phyloP scores from a whole-genome alignment of 805 yeast genomes.

The Candida michaelii region DNA sequence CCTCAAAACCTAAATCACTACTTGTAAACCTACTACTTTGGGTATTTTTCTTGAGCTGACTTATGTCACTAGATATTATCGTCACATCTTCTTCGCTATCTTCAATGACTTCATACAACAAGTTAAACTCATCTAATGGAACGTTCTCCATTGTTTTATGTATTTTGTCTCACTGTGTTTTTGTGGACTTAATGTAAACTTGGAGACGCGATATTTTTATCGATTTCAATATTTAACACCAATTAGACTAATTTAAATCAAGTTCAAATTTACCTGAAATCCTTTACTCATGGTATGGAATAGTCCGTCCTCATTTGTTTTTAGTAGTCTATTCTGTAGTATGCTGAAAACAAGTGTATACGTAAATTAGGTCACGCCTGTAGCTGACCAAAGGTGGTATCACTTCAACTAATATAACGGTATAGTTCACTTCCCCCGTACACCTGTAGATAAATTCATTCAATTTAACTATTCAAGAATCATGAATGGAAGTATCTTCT shows the following conservation, averaged over 20 bases:
- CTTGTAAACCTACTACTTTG: not conserved
- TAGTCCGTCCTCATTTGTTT: not conserved
- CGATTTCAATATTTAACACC: slow-evolving; percentile 2
- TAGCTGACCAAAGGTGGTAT: not conserved
- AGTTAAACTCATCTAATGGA: slow-evolving; percentile 16
- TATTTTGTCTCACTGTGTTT: not conserved
- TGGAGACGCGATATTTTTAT: not conserved
- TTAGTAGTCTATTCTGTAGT: not conserved
- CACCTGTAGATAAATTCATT: not conserved
- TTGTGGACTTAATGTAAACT: not conserved
- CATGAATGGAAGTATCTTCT: not conserved
- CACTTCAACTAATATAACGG: slow-evolving; percentile 1
- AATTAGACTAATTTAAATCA: slow-evolving; percentile 5
- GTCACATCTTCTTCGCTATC: slow-evolving; percentile 15
- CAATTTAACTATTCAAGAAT: not conserved
- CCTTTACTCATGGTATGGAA: not conserved
- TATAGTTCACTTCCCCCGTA: not conserved
- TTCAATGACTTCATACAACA: slow-evolving; percentile 6
- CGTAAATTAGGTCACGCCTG: slow-evolving; percentile 2
- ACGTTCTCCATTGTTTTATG: not conserved
- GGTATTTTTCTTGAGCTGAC: slow-evolving; percentile 1
- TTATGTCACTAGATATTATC: slow-evolving; percentile 9
- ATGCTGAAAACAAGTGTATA: not conserved
- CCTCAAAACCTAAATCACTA: not conserved
- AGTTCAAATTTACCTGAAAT: not conserved